Evolutionary conservation across 208 protist genomes (phyloP), one percentile per base, ranked within the genome.

Genomic region (Trypanosoma conorhini): DNA sequence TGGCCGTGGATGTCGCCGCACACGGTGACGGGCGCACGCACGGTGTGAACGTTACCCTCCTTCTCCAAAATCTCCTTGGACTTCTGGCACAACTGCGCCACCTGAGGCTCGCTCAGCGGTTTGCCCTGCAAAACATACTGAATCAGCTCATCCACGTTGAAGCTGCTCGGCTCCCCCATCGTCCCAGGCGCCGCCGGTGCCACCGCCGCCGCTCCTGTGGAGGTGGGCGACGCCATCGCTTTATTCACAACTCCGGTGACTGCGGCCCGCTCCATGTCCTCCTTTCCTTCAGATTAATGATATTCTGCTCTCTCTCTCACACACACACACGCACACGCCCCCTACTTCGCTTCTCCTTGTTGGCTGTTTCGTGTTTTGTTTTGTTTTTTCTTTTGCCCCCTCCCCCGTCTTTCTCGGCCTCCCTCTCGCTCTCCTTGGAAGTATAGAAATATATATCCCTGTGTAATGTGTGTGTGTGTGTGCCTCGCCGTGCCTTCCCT

Each of bases 1-100:
- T 99, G 97, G 1, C 98, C 97, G 76, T 99, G 97, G 44, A 98
- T 95, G 67, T 99, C 97, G 19, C 97, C 97, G 67, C 96, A 98
- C 26, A 99, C 88, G 10, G 96, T 98, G 31, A 98, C 84, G 9
- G 97, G 97, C 15, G 96, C 81, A 13, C 81, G 79, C 35, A 98
- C 87, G 33, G 62, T 74, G 62, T 97, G 87, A 33, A 99, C 95
- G 78, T 98, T 99, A 55, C 73, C 76, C 72, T 98, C 97, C 76
- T 97, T 88, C 55, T 89, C 80, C 31, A 99, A 74, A 15, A 98
- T 88, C 74, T 98, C 95, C 76, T 94, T 93, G 3, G 79, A 96
- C 79, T 96, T 95, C 21, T 95, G 87, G 66, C 94, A 98, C 7
- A 98, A 62, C 46, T 86, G 81, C 3, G 83, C 79, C 46, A 98